These are phyloP conservation scores for Trichoderma sp. DNA, from an alignment of 2,329 filamentous ascomycete genomes.

Conservation along the genomic window DNA sequence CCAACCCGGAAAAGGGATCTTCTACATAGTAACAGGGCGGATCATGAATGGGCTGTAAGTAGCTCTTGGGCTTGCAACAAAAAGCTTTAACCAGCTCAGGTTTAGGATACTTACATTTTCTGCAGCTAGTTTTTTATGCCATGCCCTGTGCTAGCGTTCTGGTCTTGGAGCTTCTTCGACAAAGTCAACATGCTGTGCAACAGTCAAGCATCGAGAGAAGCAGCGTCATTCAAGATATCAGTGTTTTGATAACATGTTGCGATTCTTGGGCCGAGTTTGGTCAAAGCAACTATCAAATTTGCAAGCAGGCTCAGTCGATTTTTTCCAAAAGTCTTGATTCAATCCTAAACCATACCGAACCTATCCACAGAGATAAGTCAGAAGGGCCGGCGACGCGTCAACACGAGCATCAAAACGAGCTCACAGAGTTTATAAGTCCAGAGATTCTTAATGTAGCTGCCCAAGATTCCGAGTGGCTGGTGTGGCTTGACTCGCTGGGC, in stretches of 20 bases:
- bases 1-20: neutral
- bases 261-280: neutral
- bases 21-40: neutral
- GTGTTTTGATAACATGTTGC: neutral
- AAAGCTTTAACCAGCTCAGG: neutral
- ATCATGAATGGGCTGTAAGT: neutral
- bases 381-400: neutral
- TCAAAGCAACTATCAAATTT: neutral
- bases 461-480: neutral
- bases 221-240: neutral
- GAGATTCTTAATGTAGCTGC: neutral
- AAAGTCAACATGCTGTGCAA: neutral
- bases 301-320: neutral
- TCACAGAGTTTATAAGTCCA: neutral
- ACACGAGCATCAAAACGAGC: neutral
- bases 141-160: neutral
- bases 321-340: neutral
- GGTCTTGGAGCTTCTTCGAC: neutral
- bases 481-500: neutral
- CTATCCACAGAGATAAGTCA: neutral
- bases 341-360: neutral
- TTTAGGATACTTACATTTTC: neutral
- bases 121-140: neutral
- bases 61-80: neutral
- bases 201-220: neutral